A percentile compares a stretch with the other conserved stretches of the same genome.
These are phyloP conservation scores for Corynespora cassiicola DNA, from an alignment of 2,329 filamentous ascomycete genomes.

Conservation along the genomic window DNA sequence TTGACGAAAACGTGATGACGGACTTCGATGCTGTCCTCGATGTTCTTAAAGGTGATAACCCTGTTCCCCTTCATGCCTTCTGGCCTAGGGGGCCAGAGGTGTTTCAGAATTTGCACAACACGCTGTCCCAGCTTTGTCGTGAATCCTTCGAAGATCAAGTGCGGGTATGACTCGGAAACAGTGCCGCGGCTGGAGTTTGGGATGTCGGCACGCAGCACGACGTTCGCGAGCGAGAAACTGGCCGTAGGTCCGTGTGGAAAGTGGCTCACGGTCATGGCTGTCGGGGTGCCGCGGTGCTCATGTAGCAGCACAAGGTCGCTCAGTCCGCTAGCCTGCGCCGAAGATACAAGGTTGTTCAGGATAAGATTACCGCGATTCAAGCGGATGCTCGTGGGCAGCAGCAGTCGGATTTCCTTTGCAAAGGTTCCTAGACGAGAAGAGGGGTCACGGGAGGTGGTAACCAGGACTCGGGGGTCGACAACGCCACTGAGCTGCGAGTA, in stretches of 20 bases:
- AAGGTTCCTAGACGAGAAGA: constrained; percentile 86
- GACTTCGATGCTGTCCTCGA: constrained; percentile 87
- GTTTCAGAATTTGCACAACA: constrained; percentile 89
- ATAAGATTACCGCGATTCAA: constrained; percentile 92
- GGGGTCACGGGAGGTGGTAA: constrained; percentile 90
- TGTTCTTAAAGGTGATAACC: constrained; percentile 85
- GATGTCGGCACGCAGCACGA: constrained; percentile 90
- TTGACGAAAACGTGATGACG: constrained; percentile 93
- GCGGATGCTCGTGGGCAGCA: constrained; percentile 84
- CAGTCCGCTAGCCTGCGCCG: constrained; percentile 79
- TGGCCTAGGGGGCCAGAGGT: constrained; percentile 90
- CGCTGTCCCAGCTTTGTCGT: constrained; percentile 79
- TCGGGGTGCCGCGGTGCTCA: constrained; percentile 91
- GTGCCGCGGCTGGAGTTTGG: constrained; percentile 86
- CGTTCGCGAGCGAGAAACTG: constrained; percentile 89
- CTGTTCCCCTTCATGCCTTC: constrained; percentile 82
- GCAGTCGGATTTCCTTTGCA: constrained; percentile 85
- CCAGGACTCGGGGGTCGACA: constrained; percentile 84
- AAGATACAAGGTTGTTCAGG: constrained; percentile 81
- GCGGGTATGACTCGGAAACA: constrained; percentile 90
- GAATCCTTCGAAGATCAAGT: constrained; percentile 96
- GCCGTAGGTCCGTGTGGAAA: constrained; percentile 88
- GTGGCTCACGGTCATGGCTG: constrained; percentile 85
- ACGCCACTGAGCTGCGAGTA: constrained; percentile 91
- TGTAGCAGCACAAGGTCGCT: constrained; percentile 78